phyloP scores from a whole-genome alignment of 805 yeast genomes.

The Schizosaccharomyces cryophilus region DNA sequence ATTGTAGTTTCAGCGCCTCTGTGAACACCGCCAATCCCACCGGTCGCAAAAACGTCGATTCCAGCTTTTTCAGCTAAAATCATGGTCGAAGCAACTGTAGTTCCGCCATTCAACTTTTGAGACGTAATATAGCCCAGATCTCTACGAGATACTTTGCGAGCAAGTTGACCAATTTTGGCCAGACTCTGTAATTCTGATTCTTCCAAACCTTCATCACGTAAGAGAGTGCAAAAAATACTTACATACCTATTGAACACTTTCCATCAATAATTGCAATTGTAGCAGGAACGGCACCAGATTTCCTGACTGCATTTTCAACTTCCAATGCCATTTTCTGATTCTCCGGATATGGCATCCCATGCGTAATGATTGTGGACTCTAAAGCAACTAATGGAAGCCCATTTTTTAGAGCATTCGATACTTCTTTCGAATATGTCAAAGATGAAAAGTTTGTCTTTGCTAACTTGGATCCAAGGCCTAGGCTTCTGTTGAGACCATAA shows the following conservation, averaged over 20 bases:
- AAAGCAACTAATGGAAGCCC: conserved; percentile 52
- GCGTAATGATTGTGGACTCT: conserved; percentile 73
- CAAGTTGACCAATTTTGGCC: conserved; percentile 5
- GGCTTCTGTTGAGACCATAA: neutral
- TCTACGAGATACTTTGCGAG: conserved; percentile 46
- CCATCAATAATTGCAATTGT: conserved; percentile 63
- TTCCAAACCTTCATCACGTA: conserved; percentile 5
- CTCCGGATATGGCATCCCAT: conserved; percentile 65
- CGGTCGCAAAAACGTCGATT: conserved; percentile 69
- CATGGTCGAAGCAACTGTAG: conserved; percentile 79
- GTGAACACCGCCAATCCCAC: conserved; percentile 84
- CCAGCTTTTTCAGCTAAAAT: conserved; percentile 53
- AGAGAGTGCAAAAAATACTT: neutral
- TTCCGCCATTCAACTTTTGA: conserved; percentile 34
- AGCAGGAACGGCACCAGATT: conserved; percentile 54
- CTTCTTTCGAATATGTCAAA: conserved; percentile 18
- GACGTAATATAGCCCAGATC: conserved; percentile 24
- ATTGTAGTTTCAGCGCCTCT: conserved; percentile 35
- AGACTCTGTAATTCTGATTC: conserved; percentile 20
- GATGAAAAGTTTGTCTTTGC: neutral
- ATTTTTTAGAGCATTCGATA: conserved; percentile 32
- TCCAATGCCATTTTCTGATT: conserved; percentile 46
- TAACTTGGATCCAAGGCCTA: neutral
- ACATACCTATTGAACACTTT: conserved; percentile 42
- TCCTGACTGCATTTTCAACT: conserved; percentile 39